A percentile compares a stretch with the other conserved stretches of the same genome.
Evolutionary conservation across 2,329 filamentous ascomycete species (phyloP).

Genomic region (Phyllosticta capitalensis): DNA sequence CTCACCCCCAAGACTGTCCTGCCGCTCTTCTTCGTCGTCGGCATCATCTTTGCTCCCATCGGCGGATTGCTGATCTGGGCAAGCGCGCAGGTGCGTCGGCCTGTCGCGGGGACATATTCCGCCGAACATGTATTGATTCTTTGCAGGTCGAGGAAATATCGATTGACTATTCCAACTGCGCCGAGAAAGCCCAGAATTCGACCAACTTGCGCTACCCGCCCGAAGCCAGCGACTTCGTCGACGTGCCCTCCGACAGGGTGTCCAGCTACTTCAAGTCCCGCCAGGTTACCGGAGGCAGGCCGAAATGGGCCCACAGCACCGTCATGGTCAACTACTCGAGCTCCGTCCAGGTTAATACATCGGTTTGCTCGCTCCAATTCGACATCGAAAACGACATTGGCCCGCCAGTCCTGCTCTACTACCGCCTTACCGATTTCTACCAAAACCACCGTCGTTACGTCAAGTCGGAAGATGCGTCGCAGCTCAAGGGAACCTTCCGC

Average conservation of each 20-base stretch:
- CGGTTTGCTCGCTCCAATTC: conserved; percentile 66
- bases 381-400: conserved; percentile 67
- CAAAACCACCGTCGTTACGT: conserved; percentile 98
- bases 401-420: conserved; percentile 84
- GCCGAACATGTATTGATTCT: neutral
- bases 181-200: conserved; percentile 37
- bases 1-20: conserved; percentile 89
- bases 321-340: conserved; percentile 29
- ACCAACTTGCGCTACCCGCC: conserved; percentile 13
- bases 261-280: conserved; percentile 61
- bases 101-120: neutral
- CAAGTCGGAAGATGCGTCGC: conserved; percentile 72
- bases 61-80: conserved; percentile 80
- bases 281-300: conserved; percentile 28
- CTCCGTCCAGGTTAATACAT: conserved; percentile 23
- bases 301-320: conserved; percentile 24
- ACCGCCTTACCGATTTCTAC: conserved; percentile 94
- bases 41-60: conserved; percentile 87
- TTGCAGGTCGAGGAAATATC: conserved; percentile 75
- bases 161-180: conserved; percentile 83
- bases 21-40: conserved; percentile 82
- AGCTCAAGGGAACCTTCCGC: conserved; percentile 66
- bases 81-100: conserved; percentile 57
- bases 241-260: conserved; percentile 51
- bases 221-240: conserved; percentile 25